Evolutionary conservation across 1,284 basidiomycete genomes (phyloP).

Genomic region (Austroboletus rostrupii): DNA sequence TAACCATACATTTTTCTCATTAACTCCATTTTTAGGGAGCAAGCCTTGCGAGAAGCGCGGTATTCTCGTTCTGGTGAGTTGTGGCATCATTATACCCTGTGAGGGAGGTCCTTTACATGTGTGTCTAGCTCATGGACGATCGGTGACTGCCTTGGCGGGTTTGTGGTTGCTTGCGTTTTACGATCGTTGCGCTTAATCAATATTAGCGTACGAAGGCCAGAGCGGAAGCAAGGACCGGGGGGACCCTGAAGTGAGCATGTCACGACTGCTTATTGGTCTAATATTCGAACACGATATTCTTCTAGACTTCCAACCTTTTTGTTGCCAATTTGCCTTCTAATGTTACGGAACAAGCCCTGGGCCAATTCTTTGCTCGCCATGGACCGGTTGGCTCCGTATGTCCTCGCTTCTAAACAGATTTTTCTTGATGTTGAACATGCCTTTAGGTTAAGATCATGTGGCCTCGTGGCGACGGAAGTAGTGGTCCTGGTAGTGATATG

Average conservation of each 20-base stretch:
- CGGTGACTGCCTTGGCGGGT: slow-evolving; percentile 86
- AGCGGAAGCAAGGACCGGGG: slow-evolving; percentile 85
- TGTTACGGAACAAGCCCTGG: slow-evolving; percentile 80
- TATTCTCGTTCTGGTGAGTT: slow-evolving; percentile 67
- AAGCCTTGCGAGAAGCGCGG: slow-evolving; percentile 83
- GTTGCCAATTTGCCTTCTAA: slow-evolving; percentile 85
- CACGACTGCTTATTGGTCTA: background rate
- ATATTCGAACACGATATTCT: slow-evolving; percentile 8
- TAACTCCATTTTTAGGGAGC: slow-evolving; percentile 58
- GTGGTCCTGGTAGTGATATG: slow-evolving; percentile 74
- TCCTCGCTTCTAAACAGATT: slow-evolving; percentile 4
- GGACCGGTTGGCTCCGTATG: slow-evolving; percentile 70
- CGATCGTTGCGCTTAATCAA: slow-evolving; percentile 1
- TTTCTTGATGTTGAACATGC: background rate
- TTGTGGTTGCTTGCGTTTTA: slow-evolving; percentile 18
- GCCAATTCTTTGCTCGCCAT: slow-evolving; percentile 77
- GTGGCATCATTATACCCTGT: background rate
- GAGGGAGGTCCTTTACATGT: background rate
- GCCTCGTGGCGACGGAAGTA: slow-evolving; percentile 66
- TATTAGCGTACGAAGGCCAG: slow-evolving; percentile 76
- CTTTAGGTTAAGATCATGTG: slow-evolving; percentile 91
- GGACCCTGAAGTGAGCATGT: slow-evolving; percentile 62
- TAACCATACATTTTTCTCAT: background rate
- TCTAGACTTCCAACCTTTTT: slow-evolving; percentile 89
- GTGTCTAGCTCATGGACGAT: slow-evolving; percentile 48